phyloP scores from a whole-genome alignment of 805 yeast species.

The Candida maltosa region DNA sequence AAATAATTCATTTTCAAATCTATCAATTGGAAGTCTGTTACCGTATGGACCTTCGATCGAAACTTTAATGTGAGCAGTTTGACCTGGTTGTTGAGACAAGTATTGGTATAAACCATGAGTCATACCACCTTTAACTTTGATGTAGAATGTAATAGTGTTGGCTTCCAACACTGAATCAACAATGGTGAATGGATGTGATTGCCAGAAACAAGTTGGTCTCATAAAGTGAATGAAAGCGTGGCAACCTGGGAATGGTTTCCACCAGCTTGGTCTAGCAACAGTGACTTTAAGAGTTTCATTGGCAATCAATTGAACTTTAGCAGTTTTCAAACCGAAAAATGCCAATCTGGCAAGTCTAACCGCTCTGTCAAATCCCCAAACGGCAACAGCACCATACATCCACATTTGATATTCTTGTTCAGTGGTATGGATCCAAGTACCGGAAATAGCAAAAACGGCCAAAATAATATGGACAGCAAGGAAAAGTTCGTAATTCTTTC shows the following conservation, averaged over 20 bases:
- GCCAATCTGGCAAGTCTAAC: conserved; percentile 27
- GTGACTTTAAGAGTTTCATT: conserved; percentile 45
- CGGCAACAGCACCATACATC: conserved; percentile 27
- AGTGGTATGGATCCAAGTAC: conserved; percentile 53
- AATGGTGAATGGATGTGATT: conserved; percentile 43
- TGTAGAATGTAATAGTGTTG: conserved; percentile 44
- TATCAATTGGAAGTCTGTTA: conserved; percentile 40
- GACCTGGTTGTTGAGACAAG: conserved; percentile 25
- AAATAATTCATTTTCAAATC: conserved; percentile 52
- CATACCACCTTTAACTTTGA: conserved; percentile 54
- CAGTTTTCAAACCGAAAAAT: conserved; percentile 30
- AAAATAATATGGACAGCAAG: conserved; percentile 27
- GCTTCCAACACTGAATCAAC: conserved; percentile 15
- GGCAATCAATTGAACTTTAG: conserved; percentile 32
- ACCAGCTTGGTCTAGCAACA: conserved; percentile 44
- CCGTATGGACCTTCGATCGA: conserved; percentile 48
- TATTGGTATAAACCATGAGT: conserved; percentile 35
- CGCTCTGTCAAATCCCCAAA: conserved; percentile 36
- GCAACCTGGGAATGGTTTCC: conserved; percentile 39
- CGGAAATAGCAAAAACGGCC: conserved; percentile 44
- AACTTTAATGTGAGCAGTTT: conserved; percentile 27
- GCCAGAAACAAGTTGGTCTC: conserved; percentile 42
- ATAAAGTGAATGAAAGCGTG: conserved; percentile 38
- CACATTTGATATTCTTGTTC: conserved; percentile 23
- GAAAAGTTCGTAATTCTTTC: conserved; percentile 50